These are phyloP conservation scores for Bisporella sp. DNA, from an alignment of 2,329 filamentous ascomycete genomes.

Conservation along the genomic window DNA sequence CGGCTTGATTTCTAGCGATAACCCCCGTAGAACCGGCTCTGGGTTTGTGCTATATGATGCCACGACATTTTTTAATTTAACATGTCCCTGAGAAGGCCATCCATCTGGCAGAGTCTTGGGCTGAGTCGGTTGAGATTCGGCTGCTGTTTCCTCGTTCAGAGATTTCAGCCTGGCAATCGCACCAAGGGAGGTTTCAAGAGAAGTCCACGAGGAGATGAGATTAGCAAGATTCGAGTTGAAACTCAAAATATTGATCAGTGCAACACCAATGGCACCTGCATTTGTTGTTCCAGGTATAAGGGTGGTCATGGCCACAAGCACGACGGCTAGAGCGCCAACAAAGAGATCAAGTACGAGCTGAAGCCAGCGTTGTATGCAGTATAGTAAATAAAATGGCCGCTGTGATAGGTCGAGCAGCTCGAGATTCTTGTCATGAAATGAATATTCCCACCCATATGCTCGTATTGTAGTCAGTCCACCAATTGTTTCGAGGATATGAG, in stretches of 20 bases:
- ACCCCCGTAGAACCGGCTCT: neutral
- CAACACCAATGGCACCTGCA: constrained; percentile 16
- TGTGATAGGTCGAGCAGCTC: constrained; percentile 46
- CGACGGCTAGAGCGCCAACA: constrained; percentile 17
- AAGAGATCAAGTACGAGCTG: constrained; percentile 28
- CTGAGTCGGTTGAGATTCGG: constrained; percentile 1
- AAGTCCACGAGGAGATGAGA: constrained; percentile 13
- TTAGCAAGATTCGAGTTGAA: constrained; percentile 11
- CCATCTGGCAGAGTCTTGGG: neutral
- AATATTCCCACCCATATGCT: constrained; percentile 36
- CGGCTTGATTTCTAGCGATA: neutral
- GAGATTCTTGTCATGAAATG: constrained; percentile 27
- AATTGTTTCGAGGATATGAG: constrained; percentile 37
- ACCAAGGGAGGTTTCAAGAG: constrained; percentile 15
- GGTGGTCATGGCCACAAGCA: constrained; percentile 25
- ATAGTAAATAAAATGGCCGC: constrained; percentile 48
- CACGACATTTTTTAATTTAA: constrained; percentile 23
- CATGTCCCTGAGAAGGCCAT: constrained; percentile 15
- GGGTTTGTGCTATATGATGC: neutral
- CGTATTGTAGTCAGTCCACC: constrained; percentile 36
- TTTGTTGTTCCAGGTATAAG: constrained; percentile 15
- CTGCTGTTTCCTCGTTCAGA: neutral
- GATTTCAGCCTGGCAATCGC: constrained; percentile 7
- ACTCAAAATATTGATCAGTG: constrained; percentile 17
- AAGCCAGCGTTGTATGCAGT: constrained; percentile 50